Evolutionary conservation across 2,329 filamentous ascomycete species (phyloP).

Genomic region (Fusarium camptoceras): DNA sequence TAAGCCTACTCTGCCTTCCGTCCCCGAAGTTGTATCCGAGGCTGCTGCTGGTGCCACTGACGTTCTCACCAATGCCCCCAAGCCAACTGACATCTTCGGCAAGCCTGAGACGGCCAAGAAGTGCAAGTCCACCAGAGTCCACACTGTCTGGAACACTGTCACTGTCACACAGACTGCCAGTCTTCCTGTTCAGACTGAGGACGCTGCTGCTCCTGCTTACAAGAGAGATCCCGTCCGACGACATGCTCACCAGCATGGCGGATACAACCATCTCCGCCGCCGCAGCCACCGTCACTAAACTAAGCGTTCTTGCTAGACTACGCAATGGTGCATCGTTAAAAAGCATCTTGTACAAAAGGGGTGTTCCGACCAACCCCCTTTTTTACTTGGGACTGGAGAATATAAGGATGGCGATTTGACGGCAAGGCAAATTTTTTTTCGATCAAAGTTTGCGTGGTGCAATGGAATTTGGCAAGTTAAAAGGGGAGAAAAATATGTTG

Average conservation of each 20-base stretch:
- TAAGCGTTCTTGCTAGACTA: neutral
- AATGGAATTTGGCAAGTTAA: constrained; percentile 16
- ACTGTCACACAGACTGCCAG: constrained; percentile 54
- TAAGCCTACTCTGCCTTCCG: constrained; percentile 20
- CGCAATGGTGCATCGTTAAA: constrained; percentile 16
- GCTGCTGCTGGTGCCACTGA: constrained; percentile 27
- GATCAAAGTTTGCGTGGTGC: constrained; percentile 16
- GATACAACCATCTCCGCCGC: constrained; percentile 36
- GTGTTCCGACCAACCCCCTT: neutral
- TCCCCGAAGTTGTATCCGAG: constrained; percentile 32
- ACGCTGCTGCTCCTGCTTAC: constrained; percentile 22
- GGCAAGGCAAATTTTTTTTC: constrained; percentile 18
- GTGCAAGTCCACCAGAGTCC: constrained; percentile 45
- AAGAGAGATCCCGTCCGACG: constrained; percentile 49
- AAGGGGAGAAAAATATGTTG: constrained; percentile 29
- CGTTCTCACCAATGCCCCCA: constrained; percentile 18
- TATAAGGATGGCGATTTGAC: constrained; percentile 31
- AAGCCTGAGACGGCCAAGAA: constrained; percentile 39
- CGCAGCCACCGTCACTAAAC: constrained; percentile 48
- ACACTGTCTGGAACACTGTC: constrained; percentile 60
- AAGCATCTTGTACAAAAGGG: constrained; percentile 28
- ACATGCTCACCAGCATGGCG: constrained; percentile 53
- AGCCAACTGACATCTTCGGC: constrained; percentile 34
- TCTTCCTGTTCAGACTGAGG: constrained; percentile 33
- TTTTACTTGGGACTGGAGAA: constrained; percentile 27